A percentile compares a stretch with the other conserved stretches of the same genome.
Conservation (phyloP, 768 basidiomycete genomes). For the Podaxis mareebaensis region DNA sequence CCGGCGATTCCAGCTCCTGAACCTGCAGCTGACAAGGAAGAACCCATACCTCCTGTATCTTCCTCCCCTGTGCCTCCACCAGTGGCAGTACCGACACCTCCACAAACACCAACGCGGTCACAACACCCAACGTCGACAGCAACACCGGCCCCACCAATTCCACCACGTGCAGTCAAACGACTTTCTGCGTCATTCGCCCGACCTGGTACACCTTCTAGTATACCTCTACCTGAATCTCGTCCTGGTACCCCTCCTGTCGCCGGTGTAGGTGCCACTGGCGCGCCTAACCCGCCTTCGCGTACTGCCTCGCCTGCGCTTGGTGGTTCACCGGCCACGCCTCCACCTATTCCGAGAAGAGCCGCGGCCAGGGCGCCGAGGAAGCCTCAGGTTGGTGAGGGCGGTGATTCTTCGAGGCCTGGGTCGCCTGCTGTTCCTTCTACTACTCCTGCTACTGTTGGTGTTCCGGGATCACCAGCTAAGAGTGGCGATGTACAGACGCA, state of each 20-base stretch:
- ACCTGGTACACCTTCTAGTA: conserved; percentile 33
- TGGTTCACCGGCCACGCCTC: conserved; percentile 32
- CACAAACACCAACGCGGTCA: conserved; percentile 16
- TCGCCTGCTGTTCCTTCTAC: conserved; percentile 25
- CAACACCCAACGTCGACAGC: conserved; percentile 15
- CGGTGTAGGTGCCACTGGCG: neutral
- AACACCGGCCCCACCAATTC: conserved; percentile 14
- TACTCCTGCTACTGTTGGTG: conserved; percentile 8
- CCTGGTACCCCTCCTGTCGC: conserved; percentile 36
- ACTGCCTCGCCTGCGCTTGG: conserved; percentile 34
- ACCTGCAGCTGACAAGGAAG: neutral
- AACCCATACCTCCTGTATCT: neutral
- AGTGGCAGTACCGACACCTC: neutral
- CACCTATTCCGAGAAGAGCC: conserved; percentile 68
- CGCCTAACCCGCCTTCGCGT: conserved; percentile 28
- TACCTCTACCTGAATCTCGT: conserved; percentile 46
- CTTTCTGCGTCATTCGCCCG: conserved; percentile 18
- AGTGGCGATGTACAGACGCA: conserved; percentile 6
- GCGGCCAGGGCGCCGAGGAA: conserved; percentile 49
- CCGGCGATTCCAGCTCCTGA: neutral
- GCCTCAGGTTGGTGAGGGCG: conserved; percentile 18
- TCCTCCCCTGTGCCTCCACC: neutral
- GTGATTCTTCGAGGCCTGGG: conserved; percentile 26
- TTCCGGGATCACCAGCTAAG: conserved; percentile 4
- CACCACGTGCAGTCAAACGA: conserved; percentile 11